Evolutionary conservation across 176 grass and related monocot species (phyloP).

Genomic region (Triticum monococcum): DNA sequence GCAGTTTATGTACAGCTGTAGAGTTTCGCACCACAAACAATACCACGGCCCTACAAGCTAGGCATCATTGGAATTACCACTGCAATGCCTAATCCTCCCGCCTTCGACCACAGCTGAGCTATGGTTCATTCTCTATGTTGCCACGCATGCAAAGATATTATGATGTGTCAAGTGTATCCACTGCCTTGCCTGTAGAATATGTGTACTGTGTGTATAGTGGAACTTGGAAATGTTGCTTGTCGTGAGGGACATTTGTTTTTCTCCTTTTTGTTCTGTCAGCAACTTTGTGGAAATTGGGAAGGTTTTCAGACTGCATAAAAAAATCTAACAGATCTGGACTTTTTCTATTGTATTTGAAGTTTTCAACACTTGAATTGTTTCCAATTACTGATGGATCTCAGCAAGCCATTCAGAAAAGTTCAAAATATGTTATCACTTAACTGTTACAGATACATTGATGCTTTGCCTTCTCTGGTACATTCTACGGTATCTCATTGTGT

Average conservation of each 20-base stretch:
- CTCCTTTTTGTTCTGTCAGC: background rate
- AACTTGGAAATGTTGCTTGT: background rate
- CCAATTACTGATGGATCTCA: constrained; percentile 14
- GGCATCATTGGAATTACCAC: too few species aligned
- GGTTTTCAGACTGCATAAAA: background rate
- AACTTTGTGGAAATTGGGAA: constrained; percentile 4
- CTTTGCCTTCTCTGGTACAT: constrained; percentile 64
- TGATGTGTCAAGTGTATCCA: background rate
- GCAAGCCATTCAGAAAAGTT: background rate
- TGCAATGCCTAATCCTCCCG: too few species aligned
- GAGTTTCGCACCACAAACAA: background rate
- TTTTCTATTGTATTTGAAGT: background rate
- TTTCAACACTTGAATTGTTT: background rate
- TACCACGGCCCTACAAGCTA: background rate
- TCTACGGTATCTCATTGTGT: constrained; percentile 40
- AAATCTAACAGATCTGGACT: background rate
- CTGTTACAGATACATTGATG: constrained; percentile 50
- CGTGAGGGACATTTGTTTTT: background rate
- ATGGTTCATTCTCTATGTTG: too few species aligned
- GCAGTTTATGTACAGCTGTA: background rate
- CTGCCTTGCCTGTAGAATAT: background rate
- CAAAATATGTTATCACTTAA: constrained; percentile 39
- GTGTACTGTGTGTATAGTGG: background rate
- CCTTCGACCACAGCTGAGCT: background rate
- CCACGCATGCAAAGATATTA: background rate